Conservation (phyloP, 208 protist genomes). For the Herpetomonas samuelpessoai region DNA sequence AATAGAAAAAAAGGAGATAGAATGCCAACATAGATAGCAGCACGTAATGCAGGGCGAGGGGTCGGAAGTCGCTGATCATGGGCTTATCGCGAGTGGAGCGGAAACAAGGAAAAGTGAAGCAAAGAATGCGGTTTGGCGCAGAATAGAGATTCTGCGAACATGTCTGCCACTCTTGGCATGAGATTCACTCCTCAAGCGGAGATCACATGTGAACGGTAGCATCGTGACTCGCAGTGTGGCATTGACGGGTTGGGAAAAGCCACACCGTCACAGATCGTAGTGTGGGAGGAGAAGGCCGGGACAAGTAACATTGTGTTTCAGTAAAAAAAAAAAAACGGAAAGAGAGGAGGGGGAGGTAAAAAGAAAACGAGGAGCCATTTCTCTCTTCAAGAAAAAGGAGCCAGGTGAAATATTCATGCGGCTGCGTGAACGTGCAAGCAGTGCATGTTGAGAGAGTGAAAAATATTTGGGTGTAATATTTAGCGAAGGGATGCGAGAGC, state of each 20-base stretch:
- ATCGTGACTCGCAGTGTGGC: too few species aligned
- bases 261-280: too few species aligned
- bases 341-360: conserved; percentile 8
- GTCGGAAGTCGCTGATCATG: not conserved
- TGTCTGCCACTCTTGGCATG: too few species aligned
- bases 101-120: conserved; percentile 7
- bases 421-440: too few species aligned
- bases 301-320: conserved; percentile 4
- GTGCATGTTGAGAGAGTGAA: too few species aligned
- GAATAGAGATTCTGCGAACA: too few species aligned
- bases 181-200: too few species aligned
- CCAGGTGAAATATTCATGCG: not conserved
- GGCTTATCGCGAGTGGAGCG: not conserved
- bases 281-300: conserved; percentile 3
- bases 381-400: not conserved
- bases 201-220: too few species aligned
- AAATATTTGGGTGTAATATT: too few species aligned
- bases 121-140: not conserved
- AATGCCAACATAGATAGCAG: not conserved
- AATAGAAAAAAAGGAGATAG: conserved; percentile 7
- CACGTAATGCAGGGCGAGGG: not conserved
- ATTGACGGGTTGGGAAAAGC: too few species aligned
- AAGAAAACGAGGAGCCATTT: not conserved
- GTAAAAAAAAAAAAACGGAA: conserved; percentile 11
- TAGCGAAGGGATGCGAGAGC: too few species aligned